These are phyloP conservation scores for Anastatica hierochuntica DNA, from an alignment of 345 rosid species.

Conservation along the genomic window DNA sequence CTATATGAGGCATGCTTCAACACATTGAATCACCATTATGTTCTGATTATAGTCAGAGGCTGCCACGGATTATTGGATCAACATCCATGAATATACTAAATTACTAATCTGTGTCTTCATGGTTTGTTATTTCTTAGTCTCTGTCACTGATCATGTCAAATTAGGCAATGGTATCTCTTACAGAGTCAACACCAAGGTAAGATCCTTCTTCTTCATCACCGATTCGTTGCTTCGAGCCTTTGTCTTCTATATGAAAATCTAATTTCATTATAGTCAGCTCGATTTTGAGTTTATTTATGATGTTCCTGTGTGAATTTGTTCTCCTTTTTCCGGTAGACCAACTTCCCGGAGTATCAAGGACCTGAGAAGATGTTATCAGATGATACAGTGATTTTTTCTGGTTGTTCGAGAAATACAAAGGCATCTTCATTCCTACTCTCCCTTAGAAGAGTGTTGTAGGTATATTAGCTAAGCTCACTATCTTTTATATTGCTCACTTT, in stretches of 20 bases:
- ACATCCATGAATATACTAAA: too few species aligned
- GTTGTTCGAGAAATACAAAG: constrained; percentile 83
- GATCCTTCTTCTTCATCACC: background rate
- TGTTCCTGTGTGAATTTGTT: too few species aligned
- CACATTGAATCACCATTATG: too few species aligned
- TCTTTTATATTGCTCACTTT: background rate
- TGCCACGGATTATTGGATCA: too few species aligned
- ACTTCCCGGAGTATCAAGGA: constrained; percentile 75
- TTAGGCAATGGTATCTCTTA: constrained; percentile 96
- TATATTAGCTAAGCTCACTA: constrained; percentile 13
- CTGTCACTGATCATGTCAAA: constrained; percentile 92
- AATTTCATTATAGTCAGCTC: too few species aligned
- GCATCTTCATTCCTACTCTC: constrained; percentile 86
- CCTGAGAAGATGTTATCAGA: constrained; percentile 92
- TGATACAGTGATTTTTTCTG: constrained; percentile 93
- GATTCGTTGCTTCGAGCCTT: too few species aligned
- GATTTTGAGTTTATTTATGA: too few species aligned
- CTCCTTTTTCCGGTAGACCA: constrained; percentile 45
- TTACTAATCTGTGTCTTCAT: too few species aligned
- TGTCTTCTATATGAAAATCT: too few species aligned
- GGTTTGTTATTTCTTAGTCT: constrained; percentile 54
- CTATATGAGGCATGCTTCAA: constrained; percentile 87
- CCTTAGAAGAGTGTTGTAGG: constrained; percentile 99
- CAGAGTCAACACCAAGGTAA: constrained; percentile 87
- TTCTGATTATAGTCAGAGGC: too few species aligned